Conservation (phyloP, 768 basidiomycete genomes). For the Kwoniella bestiolae region DNA sequence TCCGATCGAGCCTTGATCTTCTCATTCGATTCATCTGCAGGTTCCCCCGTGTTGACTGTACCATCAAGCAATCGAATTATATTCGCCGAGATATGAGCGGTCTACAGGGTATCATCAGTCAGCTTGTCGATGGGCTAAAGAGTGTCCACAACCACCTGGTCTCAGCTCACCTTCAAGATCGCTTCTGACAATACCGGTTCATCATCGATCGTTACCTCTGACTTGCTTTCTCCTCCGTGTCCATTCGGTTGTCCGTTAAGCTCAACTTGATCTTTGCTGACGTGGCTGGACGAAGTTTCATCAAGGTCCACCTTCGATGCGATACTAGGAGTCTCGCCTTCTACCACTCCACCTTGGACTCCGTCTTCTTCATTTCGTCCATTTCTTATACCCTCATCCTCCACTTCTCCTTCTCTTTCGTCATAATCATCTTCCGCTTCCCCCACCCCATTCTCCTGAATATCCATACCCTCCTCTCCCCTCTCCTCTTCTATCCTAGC, state of each 20-base stretch:
- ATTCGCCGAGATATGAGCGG: conserved; percentile 1
- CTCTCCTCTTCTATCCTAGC: background rate
- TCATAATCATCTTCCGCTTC: background rate
- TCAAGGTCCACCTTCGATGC: too few relatives aligned
- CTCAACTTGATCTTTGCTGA: background rate
- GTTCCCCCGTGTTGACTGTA: too few relatives aligned
- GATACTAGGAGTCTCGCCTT: too few relatives aligned
- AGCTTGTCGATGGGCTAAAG: too few relatives aligned
- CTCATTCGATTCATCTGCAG: too few relatives aligned
- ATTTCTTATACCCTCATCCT: background rate
- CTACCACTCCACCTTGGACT: background rate
- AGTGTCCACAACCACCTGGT: too few relatives aligned
- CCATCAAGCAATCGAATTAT: conserved; percentile 19
- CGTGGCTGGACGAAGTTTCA: background rate
- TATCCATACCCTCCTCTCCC: background rate
- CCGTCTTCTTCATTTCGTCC: background rate
- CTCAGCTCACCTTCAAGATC: conserved; percentile 5
- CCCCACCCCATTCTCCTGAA: conserved; percentile 1
- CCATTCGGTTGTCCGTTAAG: too few relatives aligned
- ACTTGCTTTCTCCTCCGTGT: background rate
- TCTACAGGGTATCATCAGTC: conserved; percentile 1
- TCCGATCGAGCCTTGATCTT: too few relatives aligned
- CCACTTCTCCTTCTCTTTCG: background rate
- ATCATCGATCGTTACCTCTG: too few relatives aligned
- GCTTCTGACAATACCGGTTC: too few relatives aligned